phyloP scores from a whole-genome alignment of 306 rosid genomes.

The Sicyos baderoa region DNA sequence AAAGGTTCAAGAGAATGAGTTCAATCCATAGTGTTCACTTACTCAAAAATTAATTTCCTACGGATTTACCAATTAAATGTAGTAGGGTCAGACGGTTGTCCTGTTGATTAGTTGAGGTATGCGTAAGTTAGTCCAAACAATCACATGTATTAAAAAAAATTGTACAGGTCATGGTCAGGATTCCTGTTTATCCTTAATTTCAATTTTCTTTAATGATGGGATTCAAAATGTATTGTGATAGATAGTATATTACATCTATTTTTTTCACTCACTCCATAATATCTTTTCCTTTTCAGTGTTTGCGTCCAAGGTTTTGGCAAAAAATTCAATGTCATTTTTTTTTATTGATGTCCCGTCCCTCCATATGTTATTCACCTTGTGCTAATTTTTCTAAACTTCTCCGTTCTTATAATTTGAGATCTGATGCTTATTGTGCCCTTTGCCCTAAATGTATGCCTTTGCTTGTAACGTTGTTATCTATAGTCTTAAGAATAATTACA shows the following conservation, averaged over 20 bases:
- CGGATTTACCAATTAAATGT: no score
- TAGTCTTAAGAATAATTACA: background rate
- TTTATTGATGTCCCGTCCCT: no score
- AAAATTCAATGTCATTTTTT: background rate
- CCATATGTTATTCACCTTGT: background rate
- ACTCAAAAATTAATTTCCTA: no score
- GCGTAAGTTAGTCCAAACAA: no score
- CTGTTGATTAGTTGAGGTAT: no score
- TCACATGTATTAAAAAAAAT: no score
- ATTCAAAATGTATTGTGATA: background rate
- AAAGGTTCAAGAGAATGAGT: no score
- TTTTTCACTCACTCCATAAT: no score
- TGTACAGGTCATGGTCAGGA: conserved; percentile 5
- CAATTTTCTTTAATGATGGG: background rate
- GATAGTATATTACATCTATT: background rate
- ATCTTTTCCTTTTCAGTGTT: no score
- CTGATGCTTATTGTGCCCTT: background rate
- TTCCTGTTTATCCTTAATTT: background rate
- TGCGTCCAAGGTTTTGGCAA: no score
- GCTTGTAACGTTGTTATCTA: background rate
- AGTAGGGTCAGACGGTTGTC: no score
- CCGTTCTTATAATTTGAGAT: background rate
- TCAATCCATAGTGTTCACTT: no score
- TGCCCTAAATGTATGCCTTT: background rate
- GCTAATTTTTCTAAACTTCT: background rate